These are phyloP conservation scores for Vigna trinervia DNA, from an alignment of 306 rosid species.

Conservation along the genomic window DNA sequence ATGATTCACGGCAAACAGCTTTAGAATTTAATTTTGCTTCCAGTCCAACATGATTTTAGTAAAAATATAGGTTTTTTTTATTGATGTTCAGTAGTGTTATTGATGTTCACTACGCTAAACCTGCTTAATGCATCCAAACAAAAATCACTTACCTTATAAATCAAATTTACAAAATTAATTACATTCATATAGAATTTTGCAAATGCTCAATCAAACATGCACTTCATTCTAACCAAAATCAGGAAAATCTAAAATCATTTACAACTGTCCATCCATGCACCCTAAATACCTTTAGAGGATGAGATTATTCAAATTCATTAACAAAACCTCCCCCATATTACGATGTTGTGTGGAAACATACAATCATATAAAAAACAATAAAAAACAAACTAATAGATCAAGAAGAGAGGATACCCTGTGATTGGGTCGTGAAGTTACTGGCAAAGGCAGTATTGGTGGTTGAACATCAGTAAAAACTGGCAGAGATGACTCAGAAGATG, in stretches of 20 bases:
- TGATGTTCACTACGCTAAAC: too few species aligned
- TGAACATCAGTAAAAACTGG: slow-evolving; percentile 66
- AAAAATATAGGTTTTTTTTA: too few species aligned
- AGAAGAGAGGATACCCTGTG: slow-evolving; percentile 57
- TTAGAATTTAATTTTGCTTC: background rate
- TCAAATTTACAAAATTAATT: too few species aligned
- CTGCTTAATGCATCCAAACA: too few species aligned
- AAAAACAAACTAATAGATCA: background rate
- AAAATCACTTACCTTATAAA: too few species aligned
- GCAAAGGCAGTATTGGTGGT: slow-evolving; percentile 86
- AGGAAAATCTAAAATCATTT: background rate
- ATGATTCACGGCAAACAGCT: too few species aligned
- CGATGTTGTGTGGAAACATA: background rate
- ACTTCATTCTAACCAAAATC: background rate
- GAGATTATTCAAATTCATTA: slow-evolving; percentile 16
- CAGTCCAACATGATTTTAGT: too few species aligned
- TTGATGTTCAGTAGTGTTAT: too few species aligned
- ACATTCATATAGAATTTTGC: too few species aligned
- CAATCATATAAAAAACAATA: background rate
- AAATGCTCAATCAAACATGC: too few species aligned
- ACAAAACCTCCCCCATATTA: slow-evolving; percentile 17
- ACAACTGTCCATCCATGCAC: background rate
- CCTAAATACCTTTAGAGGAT: background rate
- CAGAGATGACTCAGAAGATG: slow-evolving; percentile 57
- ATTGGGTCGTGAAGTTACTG: slow-evolving; percentile 54